phyloP scores from a whole-genome alignment of 352 stramenopile genomes.

The Aphanomyces stellatus region DNA sequence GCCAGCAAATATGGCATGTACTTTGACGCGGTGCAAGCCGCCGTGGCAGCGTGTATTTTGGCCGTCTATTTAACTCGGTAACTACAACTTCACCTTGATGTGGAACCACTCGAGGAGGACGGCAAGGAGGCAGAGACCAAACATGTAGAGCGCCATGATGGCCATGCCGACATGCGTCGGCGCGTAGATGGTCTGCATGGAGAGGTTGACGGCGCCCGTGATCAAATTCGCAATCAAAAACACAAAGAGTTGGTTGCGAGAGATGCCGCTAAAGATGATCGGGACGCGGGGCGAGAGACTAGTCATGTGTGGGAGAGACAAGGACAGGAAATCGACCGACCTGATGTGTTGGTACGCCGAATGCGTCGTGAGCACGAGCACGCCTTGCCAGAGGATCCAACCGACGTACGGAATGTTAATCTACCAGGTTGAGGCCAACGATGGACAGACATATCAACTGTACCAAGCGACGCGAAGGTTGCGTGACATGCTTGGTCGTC shows the following conservation, averaged over 20 bases:
- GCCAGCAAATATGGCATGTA: conserved; percentile 16
- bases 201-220: conserved; percentile 67
- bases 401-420: conserved; percentile 73
- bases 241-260: conserved; percentile 77
- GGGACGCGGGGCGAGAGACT: conserved; percentile 59
- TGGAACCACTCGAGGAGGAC: conserved; percentile 39
- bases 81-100: conserved; percentile 67
- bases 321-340: not conserved
- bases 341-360: conserved; percentile 32
- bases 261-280: conserved; percentile 60
- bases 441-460: conserved; percentile 1
- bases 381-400: conserved; percentile 60
- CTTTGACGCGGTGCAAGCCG: conserved; percentile 3
- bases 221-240: conserved; percentile 76
- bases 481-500: conserved; percentile 40
- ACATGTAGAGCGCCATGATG: conserved; percentile 60
- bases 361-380: conserved; percentile 51
- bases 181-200: conserved; percentile 73
- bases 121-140: conserved; percentile 43
- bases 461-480: conserved; percentile 67
- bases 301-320: not conserved
- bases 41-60: not conserved
- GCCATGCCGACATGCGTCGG: conserved; percentile 26
- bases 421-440: conserved; percentile 21
- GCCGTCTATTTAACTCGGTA: not conserved